Base-by-base conservation (phyloP, 106 monocot species). In the Triglochin maritima region DNA sequence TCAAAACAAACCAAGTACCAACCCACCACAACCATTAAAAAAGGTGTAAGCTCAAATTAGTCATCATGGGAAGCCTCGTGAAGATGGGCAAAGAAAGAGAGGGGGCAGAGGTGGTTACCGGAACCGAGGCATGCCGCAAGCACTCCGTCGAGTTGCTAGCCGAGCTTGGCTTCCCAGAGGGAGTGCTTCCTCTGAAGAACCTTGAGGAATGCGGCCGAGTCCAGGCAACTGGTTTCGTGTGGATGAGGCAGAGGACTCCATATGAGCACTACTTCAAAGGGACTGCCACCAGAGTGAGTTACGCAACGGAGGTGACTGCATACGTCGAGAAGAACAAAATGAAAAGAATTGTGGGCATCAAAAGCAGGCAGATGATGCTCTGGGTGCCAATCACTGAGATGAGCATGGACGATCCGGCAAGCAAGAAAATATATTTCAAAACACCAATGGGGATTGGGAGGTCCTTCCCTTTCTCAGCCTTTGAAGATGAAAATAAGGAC, bases 351-450 rank as follows among this genome's bases (percentile, higher is more conserved):
- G 87, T 74, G 0, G 90, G 94, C 4, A 73, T 95, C 29, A 85
- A 76, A 78, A 81, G 81, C 79, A 85, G 79, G 87, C 86, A 95
- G 77, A 59, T 95, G 70, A n/a, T 95, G 69, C 49, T 95, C 1
- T 95, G 90, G 94, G 82, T 95, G 57, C 87, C 94, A 1, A 79
- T 95, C 47, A 66, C 73, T n/a, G 94, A 95, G 81, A 90, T 95
- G 94, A 87, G 76, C 47, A 56, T 77, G 46, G 77, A 81, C 45
- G 73, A 70, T 46, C 64, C 74, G 5, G 59, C 43, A 0, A 66
- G 65, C 7, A 59, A 60, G 44, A 84, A 76, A 68, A 87, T 95
- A 2, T 83, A 62, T 49, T 76, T 80, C 55, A 80, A 75, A 56
- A 80, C 71, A 8, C 17, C 71, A 6, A 16, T 76, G 70, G 80